These are phyloP conservation scores for Trichothecium roseum DNA, from an alignment of 2,329 filamentous ascomycete genomes.

Conservation along the genomic window DNA sequence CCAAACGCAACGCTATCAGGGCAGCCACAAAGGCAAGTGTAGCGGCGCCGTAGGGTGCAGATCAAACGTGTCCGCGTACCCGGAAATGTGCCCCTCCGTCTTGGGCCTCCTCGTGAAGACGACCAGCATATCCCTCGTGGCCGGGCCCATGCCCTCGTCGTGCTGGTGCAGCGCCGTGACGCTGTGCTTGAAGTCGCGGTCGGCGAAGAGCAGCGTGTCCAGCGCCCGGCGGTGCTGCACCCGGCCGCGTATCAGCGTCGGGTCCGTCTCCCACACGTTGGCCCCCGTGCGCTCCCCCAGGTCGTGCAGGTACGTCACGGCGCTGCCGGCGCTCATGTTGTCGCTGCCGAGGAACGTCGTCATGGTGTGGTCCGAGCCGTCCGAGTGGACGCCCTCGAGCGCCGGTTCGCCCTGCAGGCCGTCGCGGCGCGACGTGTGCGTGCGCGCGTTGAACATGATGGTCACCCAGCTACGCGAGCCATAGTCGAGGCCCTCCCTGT, in stretches of 20 bases:
- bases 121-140: constrained; percentile 16
- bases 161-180: constrained; percentile 12
- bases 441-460: constrained; percentile 16
- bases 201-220: constrained; percentile 15
- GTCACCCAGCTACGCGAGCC: constrained; percentile 11
- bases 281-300: constrained; percentile 12
- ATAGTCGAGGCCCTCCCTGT: constrained; percentile 14
- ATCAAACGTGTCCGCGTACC: constrained; percentile 11
- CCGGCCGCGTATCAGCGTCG: constrained; percentile 10
- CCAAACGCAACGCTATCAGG: constrained; percentile 3
- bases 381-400: constrained; percentile 18
- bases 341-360: constrained; percentile 14
- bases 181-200: constrained; percentile 16
- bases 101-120: constrained; percentile 15
- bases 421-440: constrained; percentile 10
- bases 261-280: constrained; percentile 10
- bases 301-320: constrained; percentile 16
- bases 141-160: constrained; percentile 8
- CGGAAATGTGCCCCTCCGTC: constrained; percentile 11
- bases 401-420: constrained; percentile 16
- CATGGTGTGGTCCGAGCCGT: constrained; percentile 19
- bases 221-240: constrained; percentile 14
- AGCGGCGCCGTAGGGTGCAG: constrained; percentile 10
- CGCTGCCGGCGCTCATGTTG: constrained; percentile 16
- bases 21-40: constrained; percentile 12